These are phyloP conservation scores for Gamarada debralockiae DNA, from an alignment of 495 filamentous ascomycete species.

Conservation along the genomic window DNA sequence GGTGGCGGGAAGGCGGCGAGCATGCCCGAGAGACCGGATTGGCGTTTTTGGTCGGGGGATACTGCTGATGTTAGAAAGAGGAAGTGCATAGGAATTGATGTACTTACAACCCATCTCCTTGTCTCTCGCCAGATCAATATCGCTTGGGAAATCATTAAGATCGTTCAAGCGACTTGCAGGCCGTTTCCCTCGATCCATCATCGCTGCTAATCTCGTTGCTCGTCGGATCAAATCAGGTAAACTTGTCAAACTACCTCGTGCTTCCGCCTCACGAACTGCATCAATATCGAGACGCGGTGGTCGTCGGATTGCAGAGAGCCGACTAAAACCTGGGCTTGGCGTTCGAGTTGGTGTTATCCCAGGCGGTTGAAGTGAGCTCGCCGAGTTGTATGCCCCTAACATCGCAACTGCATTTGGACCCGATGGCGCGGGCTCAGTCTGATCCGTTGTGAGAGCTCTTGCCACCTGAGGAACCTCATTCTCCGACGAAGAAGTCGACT, in stretches of 20 bases:
- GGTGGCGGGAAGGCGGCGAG: conserved; percentile 89
- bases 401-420: conserved; percentile 35
- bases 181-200: conserved; percentile 75
- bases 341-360: conserved; percentile 23
- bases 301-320: conserved; percentile 46
- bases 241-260: conserved; percentile 84
- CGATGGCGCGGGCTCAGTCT: neutral
- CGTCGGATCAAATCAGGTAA: conserved; percentile 85
- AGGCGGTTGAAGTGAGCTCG: conserved; percentile 37
- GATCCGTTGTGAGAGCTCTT: conserved; percentile 7
- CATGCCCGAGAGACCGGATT: conserved; percentile 75
- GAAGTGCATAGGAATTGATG: neutral
- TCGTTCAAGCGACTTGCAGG: conserved; percentile 66
- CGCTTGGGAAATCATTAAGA: conserved; percentile 40
- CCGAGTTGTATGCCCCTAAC: conserved; percentile 38
- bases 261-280: conserved; percentile 72
- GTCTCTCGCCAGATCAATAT: conserved; percentile 27
- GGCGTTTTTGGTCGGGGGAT: conserved; percentile 42
- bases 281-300: conserved; percentile 77
- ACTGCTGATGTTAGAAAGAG: conserved; percentile 30
- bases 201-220: conserved; percentile 81
- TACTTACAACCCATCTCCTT: conserved; percentile 37
- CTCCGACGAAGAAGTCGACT: conserved; percentile 17
- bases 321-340: conserved; percentile 37
- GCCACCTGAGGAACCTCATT: conserved; percentile 16